These are phyloP conservation scores for Paecilomyces sp. DNA, from an alignment of 2,329 filamentous ascomycete genomes.

Conservation along the genomic window DNA sequence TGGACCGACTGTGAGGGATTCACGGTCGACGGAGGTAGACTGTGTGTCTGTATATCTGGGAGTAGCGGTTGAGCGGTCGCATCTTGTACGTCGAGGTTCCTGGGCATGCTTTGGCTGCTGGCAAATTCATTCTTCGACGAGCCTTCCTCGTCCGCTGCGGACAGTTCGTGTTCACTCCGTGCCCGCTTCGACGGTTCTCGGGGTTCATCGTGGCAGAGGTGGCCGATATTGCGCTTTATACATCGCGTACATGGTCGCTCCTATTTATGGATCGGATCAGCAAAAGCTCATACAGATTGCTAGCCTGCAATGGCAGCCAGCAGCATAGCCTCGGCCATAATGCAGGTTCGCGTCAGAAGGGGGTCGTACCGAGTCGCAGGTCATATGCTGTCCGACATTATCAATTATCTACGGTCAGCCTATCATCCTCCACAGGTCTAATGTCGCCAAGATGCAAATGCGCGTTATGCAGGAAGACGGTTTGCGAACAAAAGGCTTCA, in stretches of 20 bases:
- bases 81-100: constrained; percentile 51
- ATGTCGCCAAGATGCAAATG: constrained; percentile 6
- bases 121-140: constrained; percentile 37
- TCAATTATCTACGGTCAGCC: constrained; percentile 40
- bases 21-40: constrained; percentile 43
- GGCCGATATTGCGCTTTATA: constrained; percentile 97
- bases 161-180: constrained; percentile 53
- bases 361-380: constrained; percentile 73
- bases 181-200: constrained; percentile 78
- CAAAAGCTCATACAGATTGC: not conserved
- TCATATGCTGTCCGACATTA: constrained; percentile 68
- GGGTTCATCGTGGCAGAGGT: constrained; percentile 96
- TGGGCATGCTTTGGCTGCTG: constrained; percentile 41
- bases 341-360: constrained; percentile 18
- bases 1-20: constrained; percentile 60
- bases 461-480: constrained; percentile 6
- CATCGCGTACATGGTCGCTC: constrained; percentile 95
- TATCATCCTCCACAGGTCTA: constrained; percentile 15
- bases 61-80: constrained; percentile 40
- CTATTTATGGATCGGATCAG: constrained; percentile 36
- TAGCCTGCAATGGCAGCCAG: not conserved
- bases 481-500: constrained; percentile 18
- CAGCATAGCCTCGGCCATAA: constrained; percentile 1
- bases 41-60: constrained; percentile 31
- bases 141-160: constrained; percentile 55